Conservation (phyloP, 192 early-diverging fungal species). For the Entomortierella beljakovae region DNA sequence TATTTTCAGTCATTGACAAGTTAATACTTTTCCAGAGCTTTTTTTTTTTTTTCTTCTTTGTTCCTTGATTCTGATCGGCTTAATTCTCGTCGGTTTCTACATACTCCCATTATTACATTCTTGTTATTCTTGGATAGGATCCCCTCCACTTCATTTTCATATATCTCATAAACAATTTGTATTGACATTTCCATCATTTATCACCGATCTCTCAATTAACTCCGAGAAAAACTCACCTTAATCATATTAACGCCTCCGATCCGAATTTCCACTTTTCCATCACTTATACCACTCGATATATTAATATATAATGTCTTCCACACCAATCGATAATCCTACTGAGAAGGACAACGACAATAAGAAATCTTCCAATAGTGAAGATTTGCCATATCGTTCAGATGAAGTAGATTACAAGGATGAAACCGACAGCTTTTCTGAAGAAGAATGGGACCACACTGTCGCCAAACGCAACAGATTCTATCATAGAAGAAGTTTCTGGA, state of each 20-base stretch:
- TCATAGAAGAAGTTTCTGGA: constrained; percentile 61
- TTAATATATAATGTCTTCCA: constrained; percentile 16
- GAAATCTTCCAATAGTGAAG: constrained; percentile 4
- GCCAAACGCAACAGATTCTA: constrained; percentile 55
- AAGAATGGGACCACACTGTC: constrained; percentile 35
- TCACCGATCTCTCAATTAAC: not conserved
- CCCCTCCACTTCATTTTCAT: not conserved
- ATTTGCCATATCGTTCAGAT: constrained; percentile 33
- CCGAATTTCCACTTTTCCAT: not conserved
- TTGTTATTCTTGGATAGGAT: no score
- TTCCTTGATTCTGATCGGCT: constrained; percentile 27
- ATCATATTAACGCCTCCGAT: not conserved
- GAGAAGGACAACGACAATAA: constrained; percentile 6
- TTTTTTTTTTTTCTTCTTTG: constrained; percentile 3
- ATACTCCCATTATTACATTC: no score
- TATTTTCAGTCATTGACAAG: not conserved
- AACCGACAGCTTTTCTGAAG: constrained; percentile 22
- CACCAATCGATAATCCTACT: constrained; percentile 37
- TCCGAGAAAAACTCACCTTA: no score
- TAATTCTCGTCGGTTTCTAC: constrained; percentile 3
- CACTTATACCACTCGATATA: not conserved
- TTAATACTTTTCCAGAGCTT: not conserved
- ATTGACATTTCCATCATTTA: not conserved
- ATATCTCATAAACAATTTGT: not conserved
- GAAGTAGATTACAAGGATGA: constrained; percentile 43